These are phyloP conservation scores for Coelastrella sp. DNA, from an alignment of 139 green algal genomes.

Conservation along the genomic window DNA sequence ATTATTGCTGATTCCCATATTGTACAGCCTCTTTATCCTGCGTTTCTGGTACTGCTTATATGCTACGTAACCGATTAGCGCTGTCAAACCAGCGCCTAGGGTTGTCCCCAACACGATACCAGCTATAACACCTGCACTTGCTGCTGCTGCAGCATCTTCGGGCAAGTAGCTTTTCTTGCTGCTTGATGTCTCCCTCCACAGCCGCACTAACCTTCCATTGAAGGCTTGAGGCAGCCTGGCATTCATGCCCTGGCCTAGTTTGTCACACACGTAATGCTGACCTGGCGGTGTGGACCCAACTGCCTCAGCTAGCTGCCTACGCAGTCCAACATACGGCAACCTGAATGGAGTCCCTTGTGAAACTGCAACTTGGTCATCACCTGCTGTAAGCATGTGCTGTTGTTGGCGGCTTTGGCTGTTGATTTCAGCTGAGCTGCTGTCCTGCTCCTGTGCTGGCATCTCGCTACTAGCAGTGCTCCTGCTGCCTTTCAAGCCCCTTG, in stretches of 20 bases:
- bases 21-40: slow-evolving; percentile 27
- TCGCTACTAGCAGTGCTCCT: not conserved
- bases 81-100: slow-evolving; percentile 2
- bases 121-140: slow-evolving; percentile 18
- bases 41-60: slow-evolving; percentile 32
- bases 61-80: not conserved
- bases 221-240: slow-evolving; percentile 7
- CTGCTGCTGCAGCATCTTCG: slow-evolving; percentile 12
- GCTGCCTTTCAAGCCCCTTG: not conserved
- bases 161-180: slow-evolving; percentile 11
- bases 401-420: not conserved
- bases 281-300: not conserved
- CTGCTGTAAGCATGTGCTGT: not conserved
- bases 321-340: not conserved
- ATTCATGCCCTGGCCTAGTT: slow-evolving; percentile 12
- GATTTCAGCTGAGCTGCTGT: not conserved
- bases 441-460: not conserved
- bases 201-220: not conserved
- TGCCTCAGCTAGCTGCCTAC: not conserved
- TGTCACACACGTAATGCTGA: slow-evolving; percentile 8
- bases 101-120: slow-evolving; percentile 27
- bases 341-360: not conserved
- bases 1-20: not conserved
- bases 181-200: not conserved
- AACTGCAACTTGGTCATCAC: not conserved